phyloP scores from a whole-genome alignment of 345 rosid genomes.

The Eucalyptus virginea region DNA sequence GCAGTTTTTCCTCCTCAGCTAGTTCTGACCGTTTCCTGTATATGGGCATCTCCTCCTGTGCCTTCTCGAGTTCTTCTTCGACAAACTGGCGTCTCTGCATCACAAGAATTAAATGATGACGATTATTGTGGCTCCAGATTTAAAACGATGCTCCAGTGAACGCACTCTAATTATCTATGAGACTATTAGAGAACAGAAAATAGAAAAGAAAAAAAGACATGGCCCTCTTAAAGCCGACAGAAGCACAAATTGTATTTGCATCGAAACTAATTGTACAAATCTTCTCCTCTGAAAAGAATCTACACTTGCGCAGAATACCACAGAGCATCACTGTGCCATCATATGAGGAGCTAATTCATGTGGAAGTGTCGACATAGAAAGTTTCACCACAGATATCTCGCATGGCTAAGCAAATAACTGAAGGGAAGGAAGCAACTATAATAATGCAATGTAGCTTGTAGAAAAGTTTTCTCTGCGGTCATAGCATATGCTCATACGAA shows the following conservation, averaged over 20 bases:
- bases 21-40: conserved; percentile 39
- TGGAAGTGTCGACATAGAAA: background rate
- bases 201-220: background rate
- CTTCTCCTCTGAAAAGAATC: background rate
- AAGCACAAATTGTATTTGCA: background rate
- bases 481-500: background rate
- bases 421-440: background rate
- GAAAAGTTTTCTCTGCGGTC: background rate
- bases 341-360: background rate
- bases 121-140: background rate
- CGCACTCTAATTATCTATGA: background rate
- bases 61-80: conserved; percentile 64
- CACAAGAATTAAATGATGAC: background rate
- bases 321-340: background rate
- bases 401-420: background rate
- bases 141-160: background rate
- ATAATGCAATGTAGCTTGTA: background rate
- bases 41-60: conserved; percentile 61
- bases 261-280: background rate
- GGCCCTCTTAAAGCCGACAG: background rate
- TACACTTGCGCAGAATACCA: background rate
- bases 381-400: background rate
- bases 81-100: conserved; percentile 56
- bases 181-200: background rate
- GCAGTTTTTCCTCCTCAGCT: conserved; percentile 50